Evolutionary conservation across 2,329 filamentous ascomycete genomes (phyloP).

Genomic region (Cladosporium phlei): DNA sequence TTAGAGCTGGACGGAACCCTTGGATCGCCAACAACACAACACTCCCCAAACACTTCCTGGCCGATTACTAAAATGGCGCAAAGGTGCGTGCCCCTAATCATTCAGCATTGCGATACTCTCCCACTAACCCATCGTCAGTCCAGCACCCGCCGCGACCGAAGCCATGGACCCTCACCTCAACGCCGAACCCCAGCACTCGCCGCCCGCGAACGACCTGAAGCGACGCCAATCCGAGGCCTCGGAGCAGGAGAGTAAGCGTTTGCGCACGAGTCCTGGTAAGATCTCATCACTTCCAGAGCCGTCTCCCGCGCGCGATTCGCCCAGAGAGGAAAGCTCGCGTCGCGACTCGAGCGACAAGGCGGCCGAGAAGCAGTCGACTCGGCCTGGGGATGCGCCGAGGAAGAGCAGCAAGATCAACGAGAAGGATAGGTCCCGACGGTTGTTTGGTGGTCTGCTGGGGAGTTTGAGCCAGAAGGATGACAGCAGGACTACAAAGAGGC

Average conservation of each 20-base stretch:
- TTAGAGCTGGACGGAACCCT: too few relatives aligned
- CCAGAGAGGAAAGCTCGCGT: background rate
- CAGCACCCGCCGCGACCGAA: background rate
- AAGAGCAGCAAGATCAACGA: constrained; percentile 53
- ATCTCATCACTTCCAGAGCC: constrained; percentile 17
- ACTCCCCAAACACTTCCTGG: too few relatives aligned
- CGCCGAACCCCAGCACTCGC: constrained; percentile 2
- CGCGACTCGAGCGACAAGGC: constrained; percentile 9
- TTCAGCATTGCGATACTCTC: too few relatives aligned
- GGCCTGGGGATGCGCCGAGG: constrained; percentile 14
- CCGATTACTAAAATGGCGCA: too few relatives aligned
- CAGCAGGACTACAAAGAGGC: constrained; percentile 59
- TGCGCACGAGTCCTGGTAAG: constrained; percentile 30
- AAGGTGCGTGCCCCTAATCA: too few relatives aligned
- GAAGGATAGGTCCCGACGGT: constrained; percentile 73
- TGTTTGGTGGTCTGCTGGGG: constrained; percentile 63
- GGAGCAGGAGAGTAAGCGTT: constrained; percentile 26
- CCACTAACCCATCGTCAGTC: background rate
- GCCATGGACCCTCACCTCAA: constrained; percentile 4
- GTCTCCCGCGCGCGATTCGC: constrained; percentile 1
- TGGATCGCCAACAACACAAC: too few relatives aligned
- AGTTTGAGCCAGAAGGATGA: constrained; percentile 47
- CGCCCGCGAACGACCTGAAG: constrained; percentile 23
- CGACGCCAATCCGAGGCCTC: constrained; percentile 21
- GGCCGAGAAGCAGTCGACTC: constrained; percentile 4